Base-by-base conservation (phyloP, 306 rosid species). In the Echinosophora koreensis region DNA sequence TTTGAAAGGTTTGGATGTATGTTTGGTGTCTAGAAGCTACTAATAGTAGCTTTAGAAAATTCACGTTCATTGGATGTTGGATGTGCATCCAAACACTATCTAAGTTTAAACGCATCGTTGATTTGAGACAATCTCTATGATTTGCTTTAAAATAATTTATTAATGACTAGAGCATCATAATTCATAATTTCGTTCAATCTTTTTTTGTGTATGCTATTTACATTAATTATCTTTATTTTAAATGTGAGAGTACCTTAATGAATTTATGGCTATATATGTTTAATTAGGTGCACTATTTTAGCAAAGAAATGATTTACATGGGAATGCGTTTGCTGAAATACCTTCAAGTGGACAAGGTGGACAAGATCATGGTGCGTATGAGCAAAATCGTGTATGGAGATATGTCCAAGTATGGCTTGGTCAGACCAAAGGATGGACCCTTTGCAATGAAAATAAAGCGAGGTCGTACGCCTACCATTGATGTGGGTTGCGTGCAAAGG, bases 391-490 rank as follows among this genome's bases (percentile, higher is more conserved):
- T 3, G 79, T 69, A 77, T 11, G 92, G 91, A 63, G 78, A 88
- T 68, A 16, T 81, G 74, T 74, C 91, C 2, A 46, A 76, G 54
- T 85, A 74, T 4, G 97, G 97, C 4, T 18, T 89, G 56, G 46
- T 8, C 10, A 86, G 66, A 54, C 94, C 97, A 4, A 57, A 57
- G 12, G 63, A 63, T 0, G 97, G 94, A 61, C 97, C 94, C 0
- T 91, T 89, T 54, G 16, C 41, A 6, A 3, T 75, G n/a, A 91
- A 91, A 65, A 0, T 2, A 1, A 80, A 14, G 4, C 77, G 84
- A 3, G 92, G 94, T 4, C 81, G 81, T 14, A 80, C 94, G 0
- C 91, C 94, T 0, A 88, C 89, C 69, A 83, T 89, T 76, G 94
- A 91, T 38, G 97, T 89, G 22, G 97, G 97, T 4, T 74, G 89